Percentiles rank a stretch among this genome's conserved stretches.
These are phyloP conservation scores for Acanthamoeba triangularis DNA, from an alignment of 208 protist genomes.

Conservation along the genomic window DNA sequence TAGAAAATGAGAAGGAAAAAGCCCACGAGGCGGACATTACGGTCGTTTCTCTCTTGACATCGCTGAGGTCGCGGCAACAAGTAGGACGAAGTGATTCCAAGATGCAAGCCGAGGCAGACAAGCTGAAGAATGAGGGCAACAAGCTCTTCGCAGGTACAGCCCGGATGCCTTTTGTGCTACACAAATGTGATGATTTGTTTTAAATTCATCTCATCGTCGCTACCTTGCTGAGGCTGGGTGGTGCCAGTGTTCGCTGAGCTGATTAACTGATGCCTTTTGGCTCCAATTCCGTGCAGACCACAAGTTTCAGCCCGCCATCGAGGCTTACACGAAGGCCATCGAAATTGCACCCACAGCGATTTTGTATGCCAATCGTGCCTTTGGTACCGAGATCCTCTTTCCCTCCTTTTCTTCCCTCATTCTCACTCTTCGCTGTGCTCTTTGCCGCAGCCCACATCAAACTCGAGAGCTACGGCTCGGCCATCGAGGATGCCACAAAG, in stretches of 20 bases:
- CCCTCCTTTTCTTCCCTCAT: background rate
- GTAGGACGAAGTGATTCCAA: background rate
- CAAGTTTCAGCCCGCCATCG: constrained; percentile 44
- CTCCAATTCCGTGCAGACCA: background rate
- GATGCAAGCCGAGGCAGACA: background rate
- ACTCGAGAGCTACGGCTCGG: constrained; percentile 92
- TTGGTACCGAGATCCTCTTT: background rate
- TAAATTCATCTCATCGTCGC: background rate
- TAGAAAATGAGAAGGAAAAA: background rate
- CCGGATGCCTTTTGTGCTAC: background rate
- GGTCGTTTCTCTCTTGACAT: too few species aligned
- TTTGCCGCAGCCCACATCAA: constrained; percentile 96
- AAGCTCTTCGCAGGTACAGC: background rate
- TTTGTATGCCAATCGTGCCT: constrained; percentile 37
- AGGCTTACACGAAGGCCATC: constrained; percentile 50
- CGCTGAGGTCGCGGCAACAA: background rate
- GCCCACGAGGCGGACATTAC: background rate
- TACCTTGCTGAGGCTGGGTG: too few species aligned
- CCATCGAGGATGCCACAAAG: constrained; percentile 95
- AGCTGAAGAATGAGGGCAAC: constrained; percentile 22
- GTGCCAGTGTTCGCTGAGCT: background rate
- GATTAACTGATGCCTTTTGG: background rate
- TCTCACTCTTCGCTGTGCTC: background rate
- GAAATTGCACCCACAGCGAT: constrained; percentile 15
- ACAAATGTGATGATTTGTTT: background rate